Evolutionary conservation across 495 filamentous ascomycete genomes (phyloP), one percentile per base, ranked within the genome.

Genomic region (Bacidia gigantensis): DNA sequence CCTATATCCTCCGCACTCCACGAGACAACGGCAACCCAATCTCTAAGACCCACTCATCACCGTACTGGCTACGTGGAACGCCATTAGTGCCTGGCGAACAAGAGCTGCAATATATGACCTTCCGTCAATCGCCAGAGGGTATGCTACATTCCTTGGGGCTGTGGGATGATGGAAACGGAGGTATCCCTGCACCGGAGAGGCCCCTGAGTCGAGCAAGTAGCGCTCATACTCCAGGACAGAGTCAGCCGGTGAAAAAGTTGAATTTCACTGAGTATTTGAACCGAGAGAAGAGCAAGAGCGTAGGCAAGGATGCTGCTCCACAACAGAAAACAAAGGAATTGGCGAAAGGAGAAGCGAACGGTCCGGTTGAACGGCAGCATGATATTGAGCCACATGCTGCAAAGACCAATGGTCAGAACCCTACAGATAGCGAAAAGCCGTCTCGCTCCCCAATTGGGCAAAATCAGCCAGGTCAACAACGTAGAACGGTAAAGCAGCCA

Each of bases 41-140:
- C 55, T 66, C 63, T 49, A 64, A 32, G 35, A 52, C 58, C 26
- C 66, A 67, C 29, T 64, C 67, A 50, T 58, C 65, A 43, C 68
- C 67, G 56, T 69, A 74, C 58, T 77, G 74, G 74, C 61, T 67
- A 62, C 66, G 70, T 47, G 68, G 68, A 10, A 56, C 50, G 11
- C 72, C 68, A 17, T 77, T 77, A 52, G 57, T 58, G 25, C 56
- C 58, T 25, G 66, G 74, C 46, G 74, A 77, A 62, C 67, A 76
- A 47, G 64, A 71, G 59, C 65, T 77, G 50, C 74, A 77, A 51
- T 77, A 76, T 49, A 69, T 74, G 67, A 77, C 73, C 39, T 77
- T 76, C 53, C 59, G 73, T 52, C 66, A 68, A n/a, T 70, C 75
- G 52, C 63, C 69, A 61, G 62, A 61, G 26, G 47, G 42, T 2